Evolutionary conservation across 2,329 filamentous ascomycete genomes (phyloP).

Genomic region (Verticillium nubilum): DNA sequence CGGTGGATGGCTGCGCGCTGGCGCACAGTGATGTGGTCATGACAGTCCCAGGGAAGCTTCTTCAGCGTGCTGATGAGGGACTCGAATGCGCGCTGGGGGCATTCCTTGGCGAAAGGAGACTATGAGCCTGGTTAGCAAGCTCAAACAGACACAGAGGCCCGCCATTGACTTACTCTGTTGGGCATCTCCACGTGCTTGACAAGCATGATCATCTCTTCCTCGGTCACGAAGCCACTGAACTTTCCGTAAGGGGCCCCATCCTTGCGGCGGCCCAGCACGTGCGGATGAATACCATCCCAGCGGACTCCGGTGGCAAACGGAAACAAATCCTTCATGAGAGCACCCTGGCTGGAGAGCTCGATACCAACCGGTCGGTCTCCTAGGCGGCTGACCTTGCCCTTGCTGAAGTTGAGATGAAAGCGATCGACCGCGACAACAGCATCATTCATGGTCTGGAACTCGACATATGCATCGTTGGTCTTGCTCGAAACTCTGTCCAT

Average conservation of each 20-base stretch:
- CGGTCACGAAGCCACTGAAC: constrained; percentile 56
- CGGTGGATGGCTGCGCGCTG: constrained; percentile 50
- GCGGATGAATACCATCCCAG: constrained; percentile 46
- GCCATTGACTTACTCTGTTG: constrained; percentile 45
- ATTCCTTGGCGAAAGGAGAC: constrained; percentile 55
- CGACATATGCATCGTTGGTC: constrained; percentile 57
- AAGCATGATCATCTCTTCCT: constrained; percentile 60
- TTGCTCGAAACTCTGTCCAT: constrained; percentile 60
- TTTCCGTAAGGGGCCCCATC: constrained; percentile 38
- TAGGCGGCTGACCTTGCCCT: constrained; percentile 41
- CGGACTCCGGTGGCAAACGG: constrained; percentile 49
- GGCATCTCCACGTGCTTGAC: constrained; percentile 58
- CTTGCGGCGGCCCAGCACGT: constrained; percentile 26
- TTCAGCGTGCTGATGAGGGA: constrained; percentile 58
- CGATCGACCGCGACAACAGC: constrained; percentile 48
- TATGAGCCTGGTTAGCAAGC: constrained; percentile 18
- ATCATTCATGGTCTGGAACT: constrained; percentile 47
- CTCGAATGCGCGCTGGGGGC: constrained; percentile 60
- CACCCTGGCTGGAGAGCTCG: constrained; percentile 48
- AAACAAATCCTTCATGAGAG: constrained; percentile 58
- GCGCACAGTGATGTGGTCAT: constrained; percentile 49
- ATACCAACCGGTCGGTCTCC: constrained; percentile 54
- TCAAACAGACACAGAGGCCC: too few species aligned
- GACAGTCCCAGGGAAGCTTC: constrained; percentile 59
- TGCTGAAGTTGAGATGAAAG: constrained; percentile 31